A percentile compares a stretch with the other conserved stretches of the same genome.
These are phyloP conservation scores for Sanghuangporus baumii DNA, from an alignment of 1,284 basidiomycete genomes.

Conservation along the genomic window DNA sequence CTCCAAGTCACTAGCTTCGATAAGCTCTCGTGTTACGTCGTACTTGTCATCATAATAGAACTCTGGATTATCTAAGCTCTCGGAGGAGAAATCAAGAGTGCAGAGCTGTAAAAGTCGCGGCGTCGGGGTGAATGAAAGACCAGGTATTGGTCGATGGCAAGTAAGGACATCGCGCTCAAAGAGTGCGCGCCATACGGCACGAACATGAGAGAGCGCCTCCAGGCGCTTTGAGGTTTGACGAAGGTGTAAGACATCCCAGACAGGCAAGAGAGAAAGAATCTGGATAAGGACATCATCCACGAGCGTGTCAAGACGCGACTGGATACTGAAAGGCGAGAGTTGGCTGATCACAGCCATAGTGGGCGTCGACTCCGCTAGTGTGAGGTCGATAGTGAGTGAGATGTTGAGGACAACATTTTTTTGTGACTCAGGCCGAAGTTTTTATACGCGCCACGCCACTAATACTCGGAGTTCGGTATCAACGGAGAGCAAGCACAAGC, in stretches of 20 bases:
- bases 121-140: slow-evolving; percentile 6
- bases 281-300: slow-evolving; percentile 17
- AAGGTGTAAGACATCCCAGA: slow-evolving; percentile 10
- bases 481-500: neutral
- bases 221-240: slow-evolving; percentile 14
- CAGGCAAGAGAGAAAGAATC: slow-evolving; percentile 8
- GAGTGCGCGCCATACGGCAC: slow-evolving; percentile 10
- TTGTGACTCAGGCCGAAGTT: neutral
- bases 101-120: slow-evolving; percentile 7
- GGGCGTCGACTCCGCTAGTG: neutral
- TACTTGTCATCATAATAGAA: neutral
- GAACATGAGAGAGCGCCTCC: slow-evolving; percentile 9
- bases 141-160: slow-evolving; percentile 8
- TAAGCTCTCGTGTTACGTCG: neutral
- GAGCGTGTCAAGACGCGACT: neutral
- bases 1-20: slow-evolving; percentile 13
- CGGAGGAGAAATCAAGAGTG: slow-evolving; percentile 10
- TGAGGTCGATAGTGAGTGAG: neutral
- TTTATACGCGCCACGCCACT: neutral
- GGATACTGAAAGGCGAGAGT: neutral
- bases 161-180: slow-evolving; percentile 13
- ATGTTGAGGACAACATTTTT: neutral
- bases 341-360: neutral
- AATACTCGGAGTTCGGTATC: too few species aligned
- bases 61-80: slow-evolving; percentile 21